Base-by-base conservation (phyloP, 2,329 filamentous ascomycete species). In the Sarocladium kiliense region DNA sequence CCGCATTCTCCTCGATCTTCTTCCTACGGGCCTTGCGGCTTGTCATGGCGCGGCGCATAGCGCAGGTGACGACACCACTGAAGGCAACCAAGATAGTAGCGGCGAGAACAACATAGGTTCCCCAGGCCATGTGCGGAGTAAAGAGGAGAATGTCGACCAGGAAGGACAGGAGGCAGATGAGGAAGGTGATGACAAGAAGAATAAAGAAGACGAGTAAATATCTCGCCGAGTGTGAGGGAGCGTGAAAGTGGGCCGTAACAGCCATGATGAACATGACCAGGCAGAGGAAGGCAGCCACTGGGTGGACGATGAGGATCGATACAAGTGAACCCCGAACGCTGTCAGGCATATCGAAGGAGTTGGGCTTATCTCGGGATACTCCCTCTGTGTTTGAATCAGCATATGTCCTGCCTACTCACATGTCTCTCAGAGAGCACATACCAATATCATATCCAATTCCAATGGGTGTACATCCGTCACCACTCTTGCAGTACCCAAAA, bases 61-160 rank as follows among this genome's bases (percentile, higher is more conserved):
- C 91, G 68, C 92, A 99, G 9, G 91, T 92, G 34, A 97, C 85
- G 56, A 99, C 81, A 41, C 87, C 88, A 66, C 89, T 89, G 23
- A 90, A 77, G 53, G 89, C 85, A 51, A 96, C 88, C 55, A 97
- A 75, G 57, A 97, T 87, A 23, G 92, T 95, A 25, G 93, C 90
- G 10, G 85, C 93, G 51, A 97, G 79, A 16, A 97, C 92, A 62
- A 97, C 84, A 79, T 93, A 99, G 57, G 92, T 91, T 60, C 92
- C 94, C 91, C 92, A 97, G 66, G 86, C 84, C 74, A 97, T 76
- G 71, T 97, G 92, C 49, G 94, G 94, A 16, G 97, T 89, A 67
- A 99, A 99, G 21, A 99, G 79, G 32, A 99, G 77, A 25, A 97
- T 89, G 71, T 99, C 94, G 64, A 97, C 86, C 25, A 99, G 77